Percentiles rank a stretch among this genome's conserved stretches.
Evolutionary conservation across 75 land plant genomes (phyloP).

Genomic region (Selaginella moellendorffii): DNA sequence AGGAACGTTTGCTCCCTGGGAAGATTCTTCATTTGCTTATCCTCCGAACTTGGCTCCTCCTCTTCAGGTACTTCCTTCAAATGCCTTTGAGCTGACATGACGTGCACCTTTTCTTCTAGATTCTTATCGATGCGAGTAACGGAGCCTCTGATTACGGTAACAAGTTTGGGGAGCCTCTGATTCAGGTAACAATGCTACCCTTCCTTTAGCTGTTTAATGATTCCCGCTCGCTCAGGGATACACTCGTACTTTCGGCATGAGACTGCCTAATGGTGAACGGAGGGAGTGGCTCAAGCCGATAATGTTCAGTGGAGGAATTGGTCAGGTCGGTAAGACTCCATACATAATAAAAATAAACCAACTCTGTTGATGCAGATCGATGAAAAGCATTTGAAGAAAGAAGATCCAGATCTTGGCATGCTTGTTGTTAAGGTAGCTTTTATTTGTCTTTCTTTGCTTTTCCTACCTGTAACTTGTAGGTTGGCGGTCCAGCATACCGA

Average conservation of each 20-base stretch:
- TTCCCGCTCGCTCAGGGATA: conserved; percentile 34
- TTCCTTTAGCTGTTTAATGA: background rate
- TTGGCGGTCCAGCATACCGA: conserved; percentile 96
- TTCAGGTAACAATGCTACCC: conserved; percentile 47
- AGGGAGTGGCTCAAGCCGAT: conserved; percentile 96
- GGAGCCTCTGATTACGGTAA: conserved; percentile 98
- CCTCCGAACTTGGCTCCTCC: conserved; percentile 88
- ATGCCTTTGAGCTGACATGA: no score
- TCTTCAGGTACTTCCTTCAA: conserved; percentile 28
- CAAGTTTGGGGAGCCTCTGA: conserved; percentile 95
- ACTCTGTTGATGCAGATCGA: conserved; percentile 38
- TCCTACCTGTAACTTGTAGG: conserved; percentile 12
- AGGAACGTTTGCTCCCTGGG: conserved; percentile 78
- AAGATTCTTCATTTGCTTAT: conserved; percentile 57
- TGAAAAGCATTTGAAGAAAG: conserved; percentile 62
- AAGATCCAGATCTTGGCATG: conserved; percentile 81
- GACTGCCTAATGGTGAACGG: conserved; percentile 80
- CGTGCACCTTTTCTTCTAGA: no score
- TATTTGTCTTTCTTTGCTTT: background rate
- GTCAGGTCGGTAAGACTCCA: conserved; percentile 32
- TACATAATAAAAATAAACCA: background rate
- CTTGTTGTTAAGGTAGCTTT: conserved; percentile 62
- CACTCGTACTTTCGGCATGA: conserved; percentile 87
- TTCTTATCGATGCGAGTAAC: conserved; percentile 80
- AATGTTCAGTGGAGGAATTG: conserved; percentile 95